phyloP scores from a whole-genome alignment of 2,329 filamentous ascomycete species.

The Cercospora sesami region DNA sequence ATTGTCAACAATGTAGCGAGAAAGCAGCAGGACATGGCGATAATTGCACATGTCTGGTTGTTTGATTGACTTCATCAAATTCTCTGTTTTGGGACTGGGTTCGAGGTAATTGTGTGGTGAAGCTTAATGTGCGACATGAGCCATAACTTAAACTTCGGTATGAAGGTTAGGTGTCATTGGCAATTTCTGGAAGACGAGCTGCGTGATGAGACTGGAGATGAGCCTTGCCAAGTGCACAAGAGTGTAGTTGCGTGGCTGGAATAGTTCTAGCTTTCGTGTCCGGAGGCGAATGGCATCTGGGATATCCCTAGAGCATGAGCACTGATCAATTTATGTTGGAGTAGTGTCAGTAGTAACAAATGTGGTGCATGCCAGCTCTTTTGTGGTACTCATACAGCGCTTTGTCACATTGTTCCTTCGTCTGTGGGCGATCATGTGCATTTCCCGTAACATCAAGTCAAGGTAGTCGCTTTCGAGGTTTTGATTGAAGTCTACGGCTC shows the following conservation, averaged over 20 bases:
- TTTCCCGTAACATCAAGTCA: constrained; percentile 12
- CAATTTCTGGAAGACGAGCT: neutral
- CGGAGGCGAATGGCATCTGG: constrained; percentile 1
- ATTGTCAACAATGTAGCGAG: neutral
- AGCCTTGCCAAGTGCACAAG: neutral
- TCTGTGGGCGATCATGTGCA: constrained; percentile 7
- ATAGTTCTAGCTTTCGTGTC: neutral
- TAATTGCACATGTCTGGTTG: neutral
- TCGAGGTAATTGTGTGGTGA: constrained; percentile 7
- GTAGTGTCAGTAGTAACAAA: neutral
- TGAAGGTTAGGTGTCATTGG: neutral
- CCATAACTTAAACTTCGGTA: neutral
- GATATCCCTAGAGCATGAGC: neutral
- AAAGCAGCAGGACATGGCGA: neutral
- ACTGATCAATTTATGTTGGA: neutral
- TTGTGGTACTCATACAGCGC: neutral
- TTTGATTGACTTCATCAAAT: constrained; percentile 12
- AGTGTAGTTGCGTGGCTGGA: neutral
- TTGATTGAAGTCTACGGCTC: constrained; percentile 17
- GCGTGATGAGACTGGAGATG: neutral
- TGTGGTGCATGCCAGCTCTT: neutral
- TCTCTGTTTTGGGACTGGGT: constrained; percentile 12
- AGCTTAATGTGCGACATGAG: constrained; percentile 12
- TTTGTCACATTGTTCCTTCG: constrained; percentile 1
- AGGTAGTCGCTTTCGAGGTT: constrained; percentile 17